These are phyloP conservation scores for Lasiosphaeriaceae sp. DNA, from an alignment of 495 filamentous ascomycete species.

Conservation along the genomic window DNA sequence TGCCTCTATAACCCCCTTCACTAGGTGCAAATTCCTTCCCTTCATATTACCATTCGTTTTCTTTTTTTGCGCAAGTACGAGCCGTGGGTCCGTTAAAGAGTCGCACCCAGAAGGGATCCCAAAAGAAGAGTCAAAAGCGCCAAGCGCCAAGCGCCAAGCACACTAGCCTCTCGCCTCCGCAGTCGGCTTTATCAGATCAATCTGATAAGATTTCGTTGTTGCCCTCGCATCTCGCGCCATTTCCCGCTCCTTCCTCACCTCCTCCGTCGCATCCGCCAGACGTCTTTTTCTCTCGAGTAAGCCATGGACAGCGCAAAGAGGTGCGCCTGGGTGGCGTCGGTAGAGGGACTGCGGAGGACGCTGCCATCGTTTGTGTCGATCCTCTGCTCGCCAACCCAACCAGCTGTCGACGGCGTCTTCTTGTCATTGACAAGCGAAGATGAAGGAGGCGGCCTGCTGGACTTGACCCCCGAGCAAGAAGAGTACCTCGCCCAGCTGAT, in stretches of 20 bases:
- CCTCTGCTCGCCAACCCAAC: constrained; percentile 3
- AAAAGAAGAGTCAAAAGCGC: too few species aligned
- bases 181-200: constrained; percentile 13
- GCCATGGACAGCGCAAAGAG: neutral
- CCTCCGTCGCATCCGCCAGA: neutral
- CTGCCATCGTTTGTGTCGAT: neutral
- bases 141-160: too few species aligned
- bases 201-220: constrained; percentile 15
- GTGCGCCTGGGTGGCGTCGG: neutral
- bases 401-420: neutral
- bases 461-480: constrained; percentile 27
- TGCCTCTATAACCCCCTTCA: too few species aligned
- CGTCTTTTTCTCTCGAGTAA: neutral
- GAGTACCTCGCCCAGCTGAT: constrained; percentile 33
- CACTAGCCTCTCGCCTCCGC: too few species aligned
- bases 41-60: too few species aligned
- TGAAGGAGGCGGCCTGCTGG: neutral
- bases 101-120: too few species aligned
- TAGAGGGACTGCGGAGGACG: neutral
- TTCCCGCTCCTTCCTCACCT: neutral
- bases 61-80: too few species aligned
- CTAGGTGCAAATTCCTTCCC: too few species aligned
- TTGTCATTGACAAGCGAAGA: neutral
- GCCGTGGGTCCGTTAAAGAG: too few species aligned
- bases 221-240: neutral